Conservation (phyloP, 1,139 yeast species). For the Pneumocystis wakefieldiae region DNA sequence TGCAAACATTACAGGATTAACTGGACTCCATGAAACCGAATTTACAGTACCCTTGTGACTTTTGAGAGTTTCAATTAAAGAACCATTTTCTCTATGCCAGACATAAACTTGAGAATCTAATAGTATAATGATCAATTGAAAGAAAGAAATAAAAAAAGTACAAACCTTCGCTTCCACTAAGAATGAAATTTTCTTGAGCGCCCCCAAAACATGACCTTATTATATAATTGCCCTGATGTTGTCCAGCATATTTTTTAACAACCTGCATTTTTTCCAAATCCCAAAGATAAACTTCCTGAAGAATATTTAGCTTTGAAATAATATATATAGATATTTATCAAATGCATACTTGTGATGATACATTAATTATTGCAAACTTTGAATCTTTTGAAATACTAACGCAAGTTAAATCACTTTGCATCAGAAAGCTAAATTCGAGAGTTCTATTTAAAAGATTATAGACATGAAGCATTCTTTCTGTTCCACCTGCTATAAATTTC, state of each 20-base stretch:
- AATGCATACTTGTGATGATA: constrained; percentile 15
- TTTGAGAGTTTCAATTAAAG: constrained; percentile 42
- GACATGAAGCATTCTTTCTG: constrained; percentile 38
- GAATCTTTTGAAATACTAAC: constrained; percentile 34
- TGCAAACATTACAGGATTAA: constrained; percentile 44
- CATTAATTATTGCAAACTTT: constrained; percentile 4
- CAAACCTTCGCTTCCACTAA: constrained; percentile 57
- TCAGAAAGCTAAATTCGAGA: constrained; percentile 23
- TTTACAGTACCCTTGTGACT: constrained; percentile 62
- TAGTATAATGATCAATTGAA: not conserved
- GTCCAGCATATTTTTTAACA: constrained; percentile 54
- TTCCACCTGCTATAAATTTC: constrained; percentile 47
- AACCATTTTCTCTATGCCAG: constrained; percentile 68
- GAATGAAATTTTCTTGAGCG: constrained; percentile 48
- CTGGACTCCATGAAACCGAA: constrained; percentile 62
- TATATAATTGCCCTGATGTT: constrained; percentile 52
- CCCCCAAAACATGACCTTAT: constrained; percentile 70
- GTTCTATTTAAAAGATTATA: constrained; percentile 30
- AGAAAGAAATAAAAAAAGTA: not conserved
- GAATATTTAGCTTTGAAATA: constrained; percentile 30
- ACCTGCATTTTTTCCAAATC: constrained; percentile 38
- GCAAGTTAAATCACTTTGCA: constrained; percentile 36
- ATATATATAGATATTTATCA: constrained; percentile 37
- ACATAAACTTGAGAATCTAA: constrained; percentile 56
- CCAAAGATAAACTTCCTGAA: constrained; percentile 68